phyloP scores from a whole-genome alignment of 257 asterid genomes.

The Nicotiana paniculata region DNA sequence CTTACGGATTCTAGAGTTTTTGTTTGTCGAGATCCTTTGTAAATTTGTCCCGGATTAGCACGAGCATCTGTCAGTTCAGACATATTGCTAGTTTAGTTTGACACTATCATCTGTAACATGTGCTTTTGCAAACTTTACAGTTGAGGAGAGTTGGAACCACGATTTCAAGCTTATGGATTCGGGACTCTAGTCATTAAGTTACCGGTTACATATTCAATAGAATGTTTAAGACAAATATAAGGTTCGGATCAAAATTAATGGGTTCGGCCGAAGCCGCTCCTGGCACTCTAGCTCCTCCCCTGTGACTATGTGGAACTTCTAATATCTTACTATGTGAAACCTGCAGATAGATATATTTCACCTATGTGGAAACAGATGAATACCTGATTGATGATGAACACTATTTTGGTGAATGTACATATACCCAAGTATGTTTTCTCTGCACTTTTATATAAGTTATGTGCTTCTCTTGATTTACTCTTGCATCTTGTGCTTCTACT shows the following conservation, averaged over 20 bases:
- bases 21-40: constrained; percentile 43
- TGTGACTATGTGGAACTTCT: too few species aligned
- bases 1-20: constrained; percentile 60
- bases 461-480: background rate
- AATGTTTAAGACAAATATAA: too few species aligned
- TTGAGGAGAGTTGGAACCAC: too few species aligned
- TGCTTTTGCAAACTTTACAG: background rate
- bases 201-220: too few species aligned
- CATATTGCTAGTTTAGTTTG: background rate
- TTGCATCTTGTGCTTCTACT: background rate
- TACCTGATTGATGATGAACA: background rate
- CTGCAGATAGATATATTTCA: background rate
- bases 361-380: background rate
- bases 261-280: too few species aligned
- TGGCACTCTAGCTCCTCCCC: too few species aligned
- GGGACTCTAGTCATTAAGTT: too few species aligned
- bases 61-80: constrained; percentile 34
- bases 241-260: too few species aligned
- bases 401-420: background rate
- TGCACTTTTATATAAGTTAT: too few species aligned
- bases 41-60: constrained; percentile 42
- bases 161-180: too few species aligned
- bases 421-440: background rate
- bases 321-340: background rate
- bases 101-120: background rate